These are phyloP conservation scores for Thielaviopsis euricoi DNA, from an alignment of 2,329 filamentous ascomycete genomes.

Conservation along the genomic window DNA sequence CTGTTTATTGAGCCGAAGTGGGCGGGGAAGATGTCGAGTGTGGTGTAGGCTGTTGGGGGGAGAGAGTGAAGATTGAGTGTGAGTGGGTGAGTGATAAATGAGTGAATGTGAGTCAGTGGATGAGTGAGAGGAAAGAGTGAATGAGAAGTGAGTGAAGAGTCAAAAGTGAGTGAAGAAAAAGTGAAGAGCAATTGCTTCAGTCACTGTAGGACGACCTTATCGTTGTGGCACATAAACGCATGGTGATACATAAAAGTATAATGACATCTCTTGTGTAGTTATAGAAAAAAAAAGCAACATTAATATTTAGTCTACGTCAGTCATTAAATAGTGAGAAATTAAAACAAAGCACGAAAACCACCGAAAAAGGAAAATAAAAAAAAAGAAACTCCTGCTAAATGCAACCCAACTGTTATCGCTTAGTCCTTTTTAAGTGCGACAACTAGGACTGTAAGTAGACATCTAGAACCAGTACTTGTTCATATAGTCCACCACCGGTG, in stretches of 20 bases:
- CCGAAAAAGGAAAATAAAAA: neutral
- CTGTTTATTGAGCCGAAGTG: constrained; percentile 14
- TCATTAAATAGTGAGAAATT: neutral
- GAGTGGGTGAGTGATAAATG: too few species aligned
- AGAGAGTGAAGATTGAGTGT: too few species aligned
- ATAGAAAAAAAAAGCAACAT: neutral
- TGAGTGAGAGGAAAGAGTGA: too few species aligned
- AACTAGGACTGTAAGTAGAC: too few species aligned
- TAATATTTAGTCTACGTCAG: neutral
- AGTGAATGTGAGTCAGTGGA: too few species aligned
- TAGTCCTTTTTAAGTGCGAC: neutral
- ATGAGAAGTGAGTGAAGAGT: too few species aligned
- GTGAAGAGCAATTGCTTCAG: too few species aligned
- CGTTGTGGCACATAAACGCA: neutral
- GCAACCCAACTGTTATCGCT: neutral
- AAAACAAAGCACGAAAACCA: neutral
- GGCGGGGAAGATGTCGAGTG: constrained; percentile 1
- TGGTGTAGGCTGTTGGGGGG: neutral
- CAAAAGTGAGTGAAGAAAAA: too few species aligned
- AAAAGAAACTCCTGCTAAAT: neutral
- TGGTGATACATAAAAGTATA: neutral
- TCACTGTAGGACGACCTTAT: neutral
- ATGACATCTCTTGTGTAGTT: neutral
- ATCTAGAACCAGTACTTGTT: constrained; percentile 11
- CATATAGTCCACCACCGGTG: constrained; percentile 10